phyloP scores from a whole-genome alignment of 2,329 filamentous ascomycete species.

The Sarocladiaceae sp. region DNA sequence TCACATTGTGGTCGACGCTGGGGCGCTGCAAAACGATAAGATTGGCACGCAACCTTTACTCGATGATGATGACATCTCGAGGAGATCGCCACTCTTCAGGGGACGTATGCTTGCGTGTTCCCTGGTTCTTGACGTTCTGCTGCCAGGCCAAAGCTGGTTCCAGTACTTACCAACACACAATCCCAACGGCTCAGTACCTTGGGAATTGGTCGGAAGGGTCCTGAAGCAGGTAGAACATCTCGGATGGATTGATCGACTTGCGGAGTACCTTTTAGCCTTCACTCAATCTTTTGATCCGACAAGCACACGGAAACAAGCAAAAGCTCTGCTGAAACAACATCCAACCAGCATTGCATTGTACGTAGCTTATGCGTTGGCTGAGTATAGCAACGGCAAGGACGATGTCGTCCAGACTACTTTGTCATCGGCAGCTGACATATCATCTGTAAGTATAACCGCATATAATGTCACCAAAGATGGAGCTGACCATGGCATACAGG shows the following conservation, averaged over 20 bases:
- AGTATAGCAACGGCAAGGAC: slow-evolving; percentile 53
- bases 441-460: slow-evolving; percentile 23
- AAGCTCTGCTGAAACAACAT: slow-evolving; percentile 65
- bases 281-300: slow-evolving; percentile 51
- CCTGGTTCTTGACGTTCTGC: slow-evolving; percentile 46
- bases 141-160: slow-evolving; percentile 43
- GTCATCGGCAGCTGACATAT: slow-evolving; percentile 51
- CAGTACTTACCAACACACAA: slow-evolving; percentile 27
- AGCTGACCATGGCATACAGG: slow-evolving; percentile 16
- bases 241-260: slow-evolving; percentile 36
- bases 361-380: slow-evolving; percentile 73
- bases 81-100: neutral
- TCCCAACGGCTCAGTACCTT: slow-evolving; percentile 21
- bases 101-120: neutral
- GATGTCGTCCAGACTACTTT: slow-evolving; percentile 62
- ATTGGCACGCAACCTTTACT: neutral
- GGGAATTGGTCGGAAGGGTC: slow-evolving; percentile 46
- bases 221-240: slow-evolving; percentile 56
- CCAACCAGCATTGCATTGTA: slow-evolving; percentile 66
- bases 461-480: neutral
- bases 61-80: neutral
- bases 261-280: slow-evolving; percentile 67
- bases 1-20: slow-evolving; percentile 17
- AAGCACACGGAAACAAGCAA: slow-evolving; percentile 65
- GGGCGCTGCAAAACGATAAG: neutral